These are phyloP conservation scores for Tuber borchii DNA, from an alignment of 495 filamentous ascomycete species.

Conservation along the genomic window DNA sequence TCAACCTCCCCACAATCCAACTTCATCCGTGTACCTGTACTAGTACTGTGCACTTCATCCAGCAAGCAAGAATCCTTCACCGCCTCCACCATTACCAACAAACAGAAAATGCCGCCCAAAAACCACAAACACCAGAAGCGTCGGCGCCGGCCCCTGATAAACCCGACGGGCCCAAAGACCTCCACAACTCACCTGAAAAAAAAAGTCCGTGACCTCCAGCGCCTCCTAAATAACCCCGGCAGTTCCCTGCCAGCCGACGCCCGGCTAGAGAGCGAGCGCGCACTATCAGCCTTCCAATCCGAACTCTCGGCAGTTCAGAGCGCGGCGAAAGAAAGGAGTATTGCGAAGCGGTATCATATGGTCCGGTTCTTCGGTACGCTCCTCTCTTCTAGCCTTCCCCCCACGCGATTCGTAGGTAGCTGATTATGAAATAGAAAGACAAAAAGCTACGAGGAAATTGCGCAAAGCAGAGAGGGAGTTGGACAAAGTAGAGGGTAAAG, in stretches of 20 bases:
- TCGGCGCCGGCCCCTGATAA: constrained; percentile 42
- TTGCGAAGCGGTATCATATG: constrained; percentile 89
- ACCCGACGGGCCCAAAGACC: constrained; percentile 39
- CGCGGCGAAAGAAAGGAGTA: constrained; percentile 58
- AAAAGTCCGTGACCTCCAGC: constrained; percentile 54
- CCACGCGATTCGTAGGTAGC: background rate
- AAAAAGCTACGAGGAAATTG: constrained; percentile 65
- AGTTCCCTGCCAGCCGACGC: constrained; percentile 66
- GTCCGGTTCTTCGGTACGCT: constrained; percentile 73
- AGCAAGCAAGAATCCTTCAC: constrained; percentile 14
- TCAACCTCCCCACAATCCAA: background rate
- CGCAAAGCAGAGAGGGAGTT: constrained; percentile 74
- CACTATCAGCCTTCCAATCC: constrained; percentile 64
- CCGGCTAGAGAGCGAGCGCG: constrained; percentile 70
- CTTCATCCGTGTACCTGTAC: background rate
- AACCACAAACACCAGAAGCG: constrained; percentile 42
- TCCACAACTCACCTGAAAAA: constrained; percentile 47
- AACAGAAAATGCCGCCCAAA: constrained; percentile 37
- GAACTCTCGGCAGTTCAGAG: constrained; percentile 56
- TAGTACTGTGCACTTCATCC: background rate
- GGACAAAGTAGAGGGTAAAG: constrained; percentile 56
- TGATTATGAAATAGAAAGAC: constrained; percentile 55
- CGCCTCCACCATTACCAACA: constrained; percentile 19
- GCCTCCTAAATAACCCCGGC: constrained; percentile 54
- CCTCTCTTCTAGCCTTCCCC: constrained; percentile 27